Evolutionary conservation across 805 yeast species (phyloP).

Genomic region (Saturnispora quitensis): DNA sequence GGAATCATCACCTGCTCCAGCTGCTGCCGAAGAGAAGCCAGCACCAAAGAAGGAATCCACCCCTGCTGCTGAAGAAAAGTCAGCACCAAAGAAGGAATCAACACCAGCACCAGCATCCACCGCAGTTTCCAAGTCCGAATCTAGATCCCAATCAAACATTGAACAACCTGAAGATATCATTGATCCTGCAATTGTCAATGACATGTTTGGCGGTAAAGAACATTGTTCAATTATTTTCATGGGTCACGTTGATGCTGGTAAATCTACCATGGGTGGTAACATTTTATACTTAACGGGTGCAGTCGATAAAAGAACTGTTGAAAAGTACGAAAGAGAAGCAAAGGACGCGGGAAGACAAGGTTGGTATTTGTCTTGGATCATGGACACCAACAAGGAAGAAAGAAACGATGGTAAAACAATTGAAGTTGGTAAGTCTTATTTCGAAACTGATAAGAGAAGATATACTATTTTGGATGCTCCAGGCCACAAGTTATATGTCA

Average conservation of each 20-base stretch:
- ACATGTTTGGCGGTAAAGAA: constrained; percentile 95
- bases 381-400: constrained; percentile 99
- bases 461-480: constrained; percentile 98
- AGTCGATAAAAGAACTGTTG: constrained; percentile 97
- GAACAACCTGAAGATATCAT: constrained; percentile 75
- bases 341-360: constrained; percentile 99
- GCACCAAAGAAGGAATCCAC: constrained; percentile 21
- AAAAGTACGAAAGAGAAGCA: constrained; percentile 96
- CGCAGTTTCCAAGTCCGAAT: constrained; percentile 15
- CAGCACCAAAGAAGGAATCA: constrained; percentile 9
- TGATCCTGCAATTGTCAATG: constrained; percentile 81
- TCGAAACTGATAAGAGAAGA: constrained; percentile 96
- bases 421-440: constrained; percentile 96
- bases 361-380: constrained; percentile 98
- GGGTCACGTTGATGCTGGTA: constrained; percentile 99
- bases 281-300: constrained; percentile 88
- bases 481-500: constrained; percentile 97
- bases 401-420: constrained; percentile 98
- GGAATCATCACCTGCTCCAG: constrained; percentile 16
- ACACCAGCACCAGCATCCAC: constrained; percentile 6
- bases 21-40: constrained; percentile 22
- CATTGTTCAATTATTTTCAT: constrained; percentile 94
- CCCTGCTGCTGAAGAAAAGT: constrained; percentile 11
- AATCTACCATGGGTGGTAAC: constrained; percentile 99
- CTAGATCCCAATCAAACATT: constrained; percentile 21